Evolutionary conservation across 176 grass and related monocot genomes (phyloP).

Genomic region (Rhynchospora tenuis): DNA sequence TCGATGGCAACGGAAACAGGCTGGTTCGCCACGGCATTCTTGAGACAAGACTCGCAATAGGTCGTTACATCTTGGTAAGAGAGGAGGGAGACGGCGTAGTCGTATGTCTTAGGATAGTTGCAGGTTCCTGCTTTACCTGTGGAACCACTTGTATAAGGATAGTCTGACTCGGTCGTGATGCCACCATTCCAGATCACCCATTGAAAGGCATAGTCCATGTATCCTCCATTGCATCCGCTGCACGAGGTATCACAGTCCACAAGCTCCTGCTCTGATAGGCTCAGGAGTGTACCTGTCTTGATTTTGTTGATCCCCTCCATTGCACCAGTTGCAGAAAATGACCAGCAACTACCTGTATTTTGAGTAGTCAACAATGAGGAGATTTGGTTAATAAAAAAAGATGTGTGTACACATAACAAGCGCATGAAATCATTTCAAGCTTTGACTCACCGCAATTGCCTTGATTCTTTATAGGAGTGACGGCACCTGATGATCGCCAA

Average conservation of each 20-base stretch:
- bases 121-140: slow-evolving; percentile 41
- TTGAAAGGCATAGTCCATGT: too few species aligned
- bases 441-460: not conserved
- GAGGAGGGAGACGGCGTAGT: slow-evolving; percentile 48
- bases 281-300: not conserved
- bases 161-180: slow-evolving; percentile 48
- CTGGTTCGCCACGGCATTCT: slow-evolving; percentile 65
- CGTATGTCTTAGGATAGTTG: slow-evolving; percentile 43
- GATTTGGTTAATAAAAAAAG: not conserved
- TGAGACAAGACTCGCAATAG: slow-evolving; percentile 44
- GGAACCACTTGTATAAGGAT: slow-evolving; percentile 42
- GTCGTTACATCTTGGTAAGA: slow-evolving; percentile 53
- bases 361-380: not conserved
- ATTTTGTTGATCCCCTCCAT: too few species aligned
- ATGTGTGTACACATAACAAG: not conserved
- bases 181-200: slow-evolving; percentile 40
- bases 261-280: slow-evolving; percentile 77
- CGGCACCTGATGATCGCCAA: slow-evolving; percentile 8
- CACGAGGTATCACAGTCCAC: slow-evolving; percentile 77
- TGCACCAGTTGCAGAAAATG: too few species aligned
- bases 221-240: slow-evolving; percentile 58
- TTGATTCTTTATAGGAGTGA: not conserved
- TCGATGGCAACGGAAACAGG: slow-evolving; percentile 68
- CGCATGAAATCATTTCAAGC: not conserved
- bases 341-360: too few species aligned